Percentiles rank a stretch among this genome's conserved stretches.
These are phyloP conservation scores for Peronosclerospora sorghi DNA, from an alignment of 352 stramenopile genomes.

Conservation along the genomic window DNA sequence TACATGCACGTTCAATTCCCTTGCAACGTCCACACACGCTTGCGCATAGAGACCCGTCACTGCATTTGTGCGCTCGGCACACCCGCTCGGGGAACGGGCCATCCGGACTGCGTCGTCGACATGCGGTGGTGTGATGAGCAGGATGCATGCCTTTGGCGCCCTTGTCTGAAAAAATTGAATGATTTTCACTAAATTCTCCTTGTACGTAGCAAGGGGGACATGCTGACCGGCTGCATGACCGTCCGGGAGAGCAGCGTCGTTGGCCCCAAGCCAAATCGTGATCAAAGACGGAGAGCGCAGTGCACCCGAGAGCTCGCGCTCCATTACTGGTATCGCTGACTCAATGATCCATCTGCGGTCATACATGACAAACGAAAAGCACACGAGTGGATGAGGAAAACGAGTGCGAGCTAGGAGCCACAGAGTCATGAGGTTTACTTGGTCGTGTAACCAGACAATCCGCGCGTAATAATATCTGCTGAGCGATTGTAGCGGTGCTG, in stretches of 20 bases:
- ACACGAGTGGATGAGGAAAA: not conserved
- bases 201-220: constrained; percentile 38
- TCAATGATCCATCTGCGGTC: constrained; percentile 36
- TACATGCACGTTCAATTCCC: constrained; percentile 13
- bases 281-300: constrained; percentile 29
- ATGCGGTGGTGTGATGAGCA: constrained; percentile 47
- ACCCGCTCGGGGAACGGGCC: constrained; percentile 1
- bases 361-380: not conserved
- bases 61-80: constrained; percentile 35
- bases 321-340: constrained; percentile 24
- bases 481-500: constrained; percentile 35
- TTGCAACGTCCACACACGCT: constrained; percentile 29
- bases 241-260: constrained; percentile 37
- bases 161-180: constrained; percentile 9
- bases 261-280: constrained; percentile 58
- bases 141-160: constrained; percentile 20
- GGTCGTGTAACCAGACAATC: constrained; percentile 37
- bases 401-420: not conserved
- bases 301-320: constrained; percentile 23
- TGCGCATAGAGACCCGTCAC: constrained; percentile 30
- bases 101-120: constrained; percentile 31
- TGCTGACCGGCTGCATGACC: constrained; percentile 22
- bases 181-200: constrained; percentile 27
- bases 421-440: constrained; percentile 13
- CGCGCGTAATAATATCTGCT: constrained; percentile 26